Percentiles rank a stretch among this genome's conserved stretches.
Evolutionary conservation across 1,139 yeast species (phyloP).

Genomic region (Magnusiomyces magnusii): DNA sequence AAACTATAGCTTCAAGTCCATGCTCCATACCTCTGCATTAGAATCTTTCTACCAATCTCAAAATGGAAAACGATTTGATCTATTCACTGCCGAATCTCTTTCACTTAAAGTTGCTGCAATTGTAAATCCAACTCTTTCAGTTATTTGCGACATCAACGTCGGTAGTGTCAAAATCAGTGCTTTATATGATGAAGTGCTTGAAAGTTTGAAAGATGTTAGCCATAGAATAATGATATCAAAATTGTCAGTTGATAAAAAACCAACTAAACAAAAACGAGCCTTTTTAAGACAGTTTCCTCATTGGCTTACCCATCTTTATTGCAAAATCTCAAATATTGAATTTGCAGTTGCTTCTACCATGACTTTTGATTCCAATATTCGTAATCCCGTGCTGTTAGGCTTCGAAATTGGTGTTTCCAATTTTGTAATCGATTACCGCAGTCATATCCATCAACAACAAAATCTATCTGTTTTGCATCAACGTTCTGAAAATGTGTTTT

Average conservation of each 20-base stretch:
- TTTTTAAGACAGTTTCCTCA: conserved; percentile 29
- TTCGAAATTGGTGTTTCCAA: conserved; percentile 15
- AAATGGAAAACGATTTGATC: conserved; percentile 28
- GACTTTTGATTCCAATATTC: conserved; percentile 19
- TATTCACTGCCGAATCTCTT: conserved; percentile 28
- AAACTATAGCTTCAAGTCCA: conserved; percentile 25
- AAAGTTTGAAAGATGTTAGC: conserved; percentile 25
- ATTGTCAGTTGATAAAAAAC: neutral
- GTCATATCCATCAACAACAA: conserved; percentile 1
- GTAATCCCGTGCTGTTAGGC: conserved; percentile 17
- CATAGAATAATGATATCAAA: conserved; percentile 17
- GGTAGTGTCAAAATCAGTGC: conserved; percentile 25
- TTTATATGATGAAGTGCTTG: conserved; percentile 27
- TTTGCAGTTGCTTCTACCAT: conserved; percentile 24
- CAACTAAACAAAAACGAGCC: conserved; percentile 7
- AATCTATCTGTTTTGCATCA: neutral
- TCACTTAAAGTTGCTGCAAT: conserved; percentile 25
- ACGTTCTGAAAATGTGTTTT: neutral
- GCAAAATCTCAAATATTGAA: conserved; percentile 27
- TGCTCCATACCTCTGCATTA: conserved; percentile 26
- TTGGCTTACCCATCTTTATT: conserved; percentile 28
- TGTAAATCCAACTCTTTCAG: conserved; percentile 27
- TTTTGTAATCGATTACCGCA: conserved; percentile 16
- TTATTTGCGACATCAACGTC: conserved; percentile 23
- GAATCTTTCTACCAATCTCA: conserved; percentile 30